Base-by-base conservation (phyloP, 768 basidiomycete species). In the Pleurotus ostreatus region DNA sequence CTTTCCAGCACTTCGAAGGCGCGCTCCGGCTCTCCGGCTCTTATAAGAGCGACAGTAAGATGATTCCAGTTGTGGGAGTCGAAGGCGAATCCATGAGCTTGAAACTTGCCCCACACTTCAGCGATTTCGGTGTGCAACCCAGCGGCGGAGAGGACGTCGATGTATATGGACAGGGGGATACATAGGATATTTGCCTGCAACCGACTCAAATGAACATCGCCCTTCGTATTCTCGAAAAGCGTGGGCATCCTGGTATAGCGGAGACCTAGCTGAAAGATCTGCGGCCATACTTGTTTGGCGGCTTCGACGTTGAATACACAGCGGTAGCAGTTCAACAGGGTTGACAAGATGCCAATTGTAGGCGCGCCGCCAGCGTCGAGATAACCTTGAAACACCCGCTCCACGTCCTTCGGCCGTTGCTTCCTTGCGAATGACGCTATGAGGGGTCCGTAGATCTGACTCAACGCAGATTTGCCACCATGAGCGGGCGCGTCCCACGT, bases 1-100 rank as follows among this genome's bases (percentile, higher is more conserved):
- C 79, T 76, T 66, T 98, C 91, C 41, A 92, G 68, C 34, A 95
- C 76, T 61, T 88, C 84, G 69, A 95, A 94, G 7, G 92, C 93
- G 45, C 86, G 86, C 62, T 88, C 84, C n/a, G 84, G 71, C 63
- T 94, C 82, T 22, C 90, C 92, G 0, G 89, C 91, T 26, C 89
- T 84, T 39, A 93, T 76, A 20, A 95, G 78, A 12, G 85, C 88
- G 8, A 88, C 75, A 22, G 78, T 79, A 23, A 97, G 78, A 63
- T 91, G 85, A 64, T 96, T 97, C 90, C 93, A 98, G 68, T 97
- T 98, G 63, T 89, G 85, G 11, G 89, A 80, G 66, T 95, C 92
- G 67, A 94, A 92, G 11, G 76, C 76, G 62, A 95, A 88, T 1
- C 91, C 90, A 8, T 75, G 69, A 9, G 68, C 60, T 58, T 80